These are phyloP conservation scores for Penicillium sclerotigenum DNA, from an alignment of 2,329 filamentous ascomycete species.

Conservation along the genomic window DNA sequence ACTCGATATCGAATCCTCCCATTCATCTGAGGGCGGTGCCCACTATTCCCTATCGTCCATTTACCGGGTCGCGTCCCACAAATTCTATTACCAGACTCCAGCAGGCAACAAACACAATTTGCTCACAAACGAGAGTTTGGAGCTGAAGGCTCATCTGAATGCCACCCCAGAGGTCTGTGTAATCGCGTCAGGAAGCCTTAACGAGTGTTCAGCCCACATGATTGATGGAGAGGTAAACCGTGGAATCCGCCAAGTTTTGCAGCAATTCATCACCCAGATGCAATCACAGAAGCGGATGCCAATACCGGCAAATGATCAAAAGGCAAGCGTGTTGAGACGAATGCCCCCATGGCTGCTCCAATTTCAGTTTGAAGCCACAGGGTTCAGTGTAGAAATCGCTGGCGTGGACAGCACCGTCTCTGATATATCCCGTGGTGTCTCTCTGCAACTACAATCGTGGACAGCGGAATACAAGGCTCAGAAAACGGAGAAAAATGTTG, in stretches of 20 bases:
- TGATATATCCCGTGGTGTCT: slow-evolving; percentile 74
- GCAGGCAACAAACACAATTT: slow-evolving; percentile 80
- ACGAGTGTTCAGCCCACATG: slow-evolving; percentile 85
- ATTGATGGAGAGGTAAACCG: slow-evolving; percentile 89
- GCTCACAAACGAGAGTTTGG: slow-evolving; percentile 80
- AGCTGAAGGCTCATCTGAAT: slow-evolving; percentile 79
- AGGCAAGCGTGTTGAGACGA: slow-evolving; percentile 69
- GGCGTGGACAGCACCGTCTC: slow-evolving; percentile 84
- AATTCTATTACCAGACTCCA: slow-evolving; percentile 91
- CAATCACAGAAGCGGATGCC: slow-evolving; percentile 58
- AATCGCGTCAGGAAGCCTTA: slow-evolving; percentile 71
- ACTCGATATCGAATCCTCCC: slow-evolving; percentile 91
- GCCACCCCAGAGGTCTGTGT: slow-evolving; percentile 84
- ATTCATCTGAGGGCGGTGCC: slow-evolving; percentile 75
- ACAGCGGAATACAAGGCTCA: slow-evolving; percentile 85
- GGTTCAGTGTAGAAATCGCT: slow-evolving; percentile 87
- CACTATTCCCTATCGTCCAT: slow-evolving; percentile 84
- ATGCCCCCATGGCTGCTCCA: slow-evolving; percentile 82
- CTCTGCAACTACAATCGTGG: slow-evolving; percentile 82
- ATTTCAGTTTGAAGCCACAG: slow-evolving; percentile 78
- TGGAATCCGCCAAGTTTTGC: slow-evolving; percentile 85
- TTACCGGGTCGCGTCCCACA: slow-evolving; percentile 78
- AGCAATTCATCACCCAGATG: slow-evolving; percentile 71
- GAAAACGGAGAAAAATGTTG: slow-evolving; percentile 58
- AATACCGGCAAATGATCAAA: slow-evolving; percentile 49